Evolutionary conservation across 2,329 filamentous ascomycete genomes (phyloP).

Genomic region (Tetracladium maxilliforme): DNA sequence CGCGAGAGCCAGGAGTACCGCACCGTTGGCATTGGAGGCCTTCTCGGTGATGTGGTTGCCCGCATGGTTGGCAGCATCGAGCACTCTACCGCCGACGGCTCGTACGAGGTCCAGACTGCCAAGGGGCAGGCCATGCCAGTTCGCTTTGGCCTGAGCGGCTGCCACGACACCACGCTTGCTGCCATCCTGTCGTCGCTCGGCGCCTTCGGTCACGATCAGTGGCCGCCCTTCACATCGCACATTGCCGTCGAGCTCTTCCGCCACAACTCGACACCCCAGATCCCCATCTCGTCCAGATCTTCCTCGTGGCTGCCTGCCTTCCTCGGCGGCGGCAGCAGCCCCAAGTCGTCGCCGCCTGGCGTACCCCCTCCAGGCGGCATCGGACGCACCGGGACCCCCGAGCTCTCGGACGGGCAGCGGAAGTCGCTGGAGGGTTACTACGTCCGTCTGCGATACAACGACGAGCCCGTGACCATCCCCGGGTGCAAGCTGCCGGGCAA

Average conservation of each 20-base stretch:
- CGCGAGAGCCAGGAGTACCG: constrained; percentile 75
- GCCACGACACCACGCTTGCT: constrained; percentile 88
- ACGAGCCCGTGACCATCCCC: constrained; percentile 65
- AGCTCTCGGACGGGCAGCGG: constrained; percentile 42
- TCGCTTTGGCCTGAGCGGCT: constrained; percentile 51
- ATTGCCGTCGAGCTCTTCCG: constrained; percentile 79
- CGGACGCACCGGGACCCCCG: constrained; percentile 40
- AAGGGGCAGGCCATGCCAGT: constrained; percentile 17
- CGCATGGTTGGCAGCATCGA: constrained; percentile 59
- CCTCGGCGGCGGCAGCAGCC: constrained; percentile 1
- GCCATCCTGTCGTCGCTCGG: constrained; percentile 65
- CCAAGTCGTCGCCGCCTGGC: constrained; percentile 1
- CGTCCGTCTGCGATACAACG: constrained; percentile 85
- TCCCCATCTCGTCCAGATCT: constrained; percentile 12
- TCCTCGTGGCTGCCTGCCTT: constrained; percentile 10
- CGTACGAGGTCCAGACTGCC: constrained; percentile 27
- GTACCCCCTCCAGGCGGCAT: constrained; percentile 25
- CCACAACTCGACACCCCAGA: constrained; percentile 9
- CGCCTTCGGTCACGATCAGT: constrained; percentile 55
- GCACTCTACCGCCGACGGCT: constrained; percentile 34
- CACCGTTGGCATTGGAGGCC: constrained; percentile 69
- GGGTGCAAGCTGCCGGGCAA: constrained; percentile 66
- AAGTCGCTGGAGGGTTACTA: constrained; percentile 59
- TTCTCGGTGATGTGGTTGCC: constrained; percentile 71
- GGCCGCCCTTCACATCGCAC: constrained; percentile 91